Evolutionary conservation across 345 rosid genomes (phyloP).

Genomic region (Schrenkiella parvula): DNA sequence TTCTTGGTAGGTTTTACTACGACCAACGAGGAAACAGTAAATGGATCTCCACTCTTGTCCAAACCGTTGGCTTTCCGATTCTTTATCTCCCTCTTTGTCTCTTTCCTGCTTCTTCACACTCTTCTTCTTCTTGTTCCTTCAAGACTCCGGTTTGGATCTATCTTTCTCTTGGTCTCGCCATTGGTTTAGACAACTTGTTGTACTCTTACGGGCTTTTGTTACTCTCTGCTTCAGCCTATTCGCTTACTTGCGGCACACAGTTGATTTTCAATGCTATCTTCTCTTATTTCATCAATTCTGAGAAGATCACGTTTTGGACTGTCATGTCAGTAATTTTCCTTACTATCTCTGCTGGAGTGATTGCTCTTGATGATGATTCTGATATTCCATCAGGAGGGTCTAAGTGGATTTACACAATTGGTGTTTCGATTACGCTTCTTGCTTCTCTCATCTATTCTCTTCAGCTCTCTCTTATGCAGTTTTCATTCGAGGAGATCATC

Average conservation of each 20-base stretch:
- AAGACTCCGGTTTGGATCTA: conserved; percentile 40
- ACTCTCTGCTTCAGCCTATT: conserved; percentile 76
- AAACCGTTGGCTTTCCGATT: conserved; percentile 57
- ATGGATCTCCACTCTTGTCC: conserved; percentile 32
- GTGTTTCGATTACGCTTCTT: conserved; percentile 47
- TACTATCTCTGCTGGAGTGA: conserved; percentile 64
- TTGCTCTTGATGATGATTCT: conserved; percentile 61
- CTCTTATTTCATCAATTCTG: conserved; percentile 70
- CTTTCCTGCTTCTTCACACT: conserved; percentile 43
- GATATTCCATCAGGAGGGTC: conserved; percentile 45
- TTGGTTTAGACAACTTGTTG: conserved; percentile 63
- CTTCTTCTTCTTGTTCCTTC: conserved; percentile 37
- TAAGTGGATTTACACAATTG: conserved; percentile 35
- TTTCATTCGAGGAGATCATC: conserved; percentile 57
- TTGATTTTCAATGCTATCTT: conserved; percentile 72
- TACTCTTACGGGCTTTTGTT: conserved; percentile 69
- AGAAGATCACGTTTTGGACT: conserved; percentile 60
- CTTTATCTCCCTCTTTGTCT: conserved; percentile 51
- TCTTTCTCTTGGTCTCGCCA: conserved; percentile 50
- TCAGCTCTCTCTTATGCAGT: conserved; percentile 75
- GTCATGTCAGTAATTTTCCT: conserved; percentile 58
- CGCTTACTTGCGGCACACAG: conserved; percentile 74
- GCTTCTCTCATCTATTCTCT: conserved; percentile 85
- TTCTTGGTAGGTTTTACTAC: conserved; percentile 22
- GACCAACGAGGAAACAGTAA: conserved; percentile 32